Evolutionary conservation across 2,329 filamentous ascomycete species (phyloP).

Genomic region (Fusarium drepaniforme): DNA sequence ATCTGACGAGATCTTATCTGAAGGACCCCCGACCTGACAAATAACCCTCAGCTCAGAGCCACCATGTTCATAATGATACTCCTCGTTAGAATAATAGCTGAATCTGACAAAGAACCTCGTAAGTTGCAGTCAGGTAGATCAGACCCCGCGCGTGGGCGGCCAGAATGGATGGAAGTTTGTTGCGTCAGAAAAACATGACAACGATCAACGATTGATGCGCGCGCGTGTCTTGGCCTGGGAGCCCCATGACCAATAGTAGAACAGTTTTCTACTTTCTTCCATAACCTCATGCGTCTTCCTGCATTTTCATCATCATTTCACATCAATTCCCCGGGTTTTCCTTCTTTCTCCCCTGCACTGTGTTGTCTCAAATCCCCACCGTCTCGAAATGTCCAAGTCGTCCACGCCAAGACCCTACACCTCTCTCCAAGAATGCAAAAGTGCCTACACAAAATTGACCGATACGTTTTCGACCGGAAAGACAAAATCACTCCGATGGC

Average conservation of each 20-base stretch:
- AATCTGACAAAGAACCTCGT: background rate
- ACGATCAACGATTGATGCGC: background rate
- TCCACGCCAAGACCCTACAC: background rate
- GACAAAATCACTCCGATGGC: slow-evolving; percentile 53
- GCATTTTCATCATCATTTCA: background rate
- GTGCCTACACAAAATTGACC: background rate
- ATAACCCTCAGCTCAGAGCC: background rate
- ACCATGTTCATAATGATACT: background rate
- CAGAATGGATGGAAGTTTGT: background rate
- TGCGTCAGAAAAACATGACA: background rate
- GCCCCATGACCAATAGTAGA: background rate
- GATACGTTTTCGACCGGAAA: slow-evolving; percentile 28
- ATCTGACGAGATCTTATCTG: background rate
- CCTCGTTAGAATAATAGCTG: background rate
- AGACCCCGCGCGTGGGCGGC: background rate
- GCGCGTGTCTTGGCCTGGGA: background rate
- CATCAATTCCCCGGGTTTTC: background rate
- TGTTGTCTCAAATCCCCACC: background rate
- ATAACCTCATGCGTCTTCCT: background rate
- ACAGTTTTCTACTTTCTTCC: background rate
- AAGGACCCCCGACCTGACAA: background rate
- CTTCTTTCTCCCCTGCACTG: background rate
- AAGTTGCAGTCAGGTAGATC: background rate
- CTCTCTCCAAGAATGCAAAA: background rate
- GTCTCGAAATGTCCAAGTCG: background rate